Evolutionary conservation across 164 flowering plant genomes (phyloP).

Genomic region (Magnolia officinalis): DNA sequence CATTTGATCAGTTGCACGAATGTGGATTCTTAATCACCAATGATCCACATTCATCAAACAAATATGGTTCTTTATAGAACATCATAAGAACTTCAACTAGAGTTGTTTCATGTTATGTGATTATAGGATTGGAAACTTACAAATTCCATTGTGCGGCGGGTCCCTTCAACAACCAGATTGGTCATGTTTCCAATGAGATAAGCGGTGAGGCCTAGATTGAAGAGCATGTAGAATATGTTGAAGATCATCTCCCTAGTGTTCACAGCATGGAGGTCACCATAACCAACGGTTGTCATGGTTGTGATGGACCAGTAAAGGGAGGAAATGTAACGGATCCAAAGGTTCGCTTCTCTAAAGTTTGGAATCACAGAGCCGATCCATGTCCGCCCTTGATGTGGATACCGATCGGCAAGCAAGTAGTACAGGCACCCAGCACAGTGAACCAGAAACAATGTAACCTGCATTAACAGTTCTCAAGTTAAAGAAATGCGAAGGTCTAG

Average conservation of each 20-base stretch:
- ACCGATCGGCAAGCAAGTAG: slow-evolving; percentile 76
- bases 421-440: slow-evolving; percentile 93
- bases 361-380: slow-evolving; percentile 76
- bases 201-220: slow-evolving; percentile 88
- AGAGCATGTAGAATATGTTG: slow-evolving; percentile 85
- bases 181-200: slow-evolving; percentile 98
- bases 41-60: not conserved
- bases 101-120: not conserved
- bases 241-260: slow-evolving; percentile 84
- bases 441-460: slow-evolving; percentile 77
- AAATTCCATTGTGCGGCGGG: slow-evolving; percentile 92
- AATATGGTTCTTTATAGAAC: not conserved
- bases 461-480: slow-evolving; percentile 9
- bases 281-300: slow-evolving; percentile 95
- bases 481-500: not conserved
- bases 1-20: too few relatives aligned
- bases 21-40: too few relatives aligned
- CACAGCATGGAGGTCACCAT: slow-evolving; percentile 92
- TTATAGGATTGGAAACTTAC: slow-evolving; percentile 38
- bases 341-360: slow-evolving; percentile 63
- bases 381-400: slow-evolving; percentile 69
- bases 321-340: slow-evolving; percentile 63
- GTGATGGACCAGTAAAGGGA: slow-evolving; percentile 88
- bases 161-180: slow-evolving; percentile 91
- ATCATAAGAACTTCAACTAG: not conserved